Evolutionary conservation across 306 rosid genomes (phyloP), one percentile per base, ranked within the genome.

Genomic region (Trifolium repens): DNA sequence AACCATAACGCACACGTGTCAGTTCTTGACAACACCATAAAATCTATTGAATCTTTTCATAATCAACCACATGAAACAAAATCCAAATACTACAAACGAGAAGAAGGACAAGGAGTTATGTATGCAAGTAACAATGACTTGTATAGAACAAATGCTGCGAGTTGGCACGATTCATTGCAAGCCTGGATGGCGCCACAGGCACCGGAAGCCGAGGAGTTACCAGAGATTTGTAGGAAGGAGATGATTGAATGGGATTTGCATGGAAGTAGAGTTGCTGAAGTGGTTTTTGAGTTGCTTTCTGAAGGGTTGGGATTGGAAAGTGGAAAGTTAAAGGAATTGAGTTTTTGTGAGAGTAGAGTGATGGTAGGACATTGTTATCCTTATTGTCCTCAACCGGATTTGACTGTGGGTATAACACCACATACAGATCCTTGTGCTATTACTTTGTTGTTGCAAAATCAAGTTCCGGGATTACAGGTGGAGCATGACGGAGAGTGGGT

Each of bases 41-140:
- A 69, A 2, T 63, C 80, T 32, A 58, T 87, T 13, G 75, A 79
- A 69, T 81, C 76, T 1, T 87, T 87, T 27, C 88, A 87, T 66
- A 73, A 84, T 16, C 86, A 32, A 26, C 83, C 88, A 74, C 69
- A 52, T 2, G 71, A 78, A 37, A 42, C 32, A 26, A 86, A 84
- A 58, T 60, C 79, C 67, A 73, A 43, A 37, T 74, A 68, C 86
- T 81, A 81, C 40, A 86, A 78, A 52, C 74, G 86, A 14, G 83
- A 84, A 6, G 88, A 87, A 53, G 49, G 52, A 2, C 82, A 16
- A 8, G 68, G 68, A 1, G 68, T 63, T 1, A 63, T 63, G 68
- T 63, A 8, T 7, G 44, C 46, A 2, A 63, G 47, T 13, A 63
- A 63, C 47, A 35, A 63, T 9, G 68, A 63, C 27, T 63, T 63